Percentiles rank a stretch among this genome's conserved stretches.
Conservation (phyloP, 208 protist species). For the Crithidia fasciculata region DNA sequence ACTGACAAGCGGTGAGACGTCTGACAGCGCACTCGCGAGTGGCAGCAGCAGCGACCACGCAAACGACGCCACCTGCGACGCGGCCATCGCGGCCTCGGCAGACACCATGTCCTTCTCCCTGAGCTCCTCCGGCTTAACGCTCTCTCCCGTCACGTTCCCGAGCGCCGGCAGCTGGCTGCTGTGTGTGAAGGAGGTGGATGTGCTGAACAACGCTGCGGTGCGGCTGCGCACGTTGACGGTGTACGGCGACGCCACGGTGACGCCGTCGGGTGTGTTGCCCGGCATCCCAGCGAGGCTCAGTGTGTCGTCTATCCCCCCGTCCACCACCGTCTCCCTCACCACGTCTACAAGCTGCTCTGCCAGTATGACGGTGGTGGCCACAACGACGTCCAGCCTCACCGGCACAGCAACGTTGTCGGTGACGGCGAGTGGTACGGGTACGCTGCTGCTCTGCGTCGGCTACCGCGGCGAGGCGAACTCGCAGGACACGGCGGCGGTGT, state of each 20-base stretch:
- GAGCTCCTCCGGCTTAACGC: constrained; percentile 6
- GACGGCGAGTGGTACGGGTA: constrained; percentile 10
- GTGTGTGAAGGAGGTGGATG: constrained; percentile 46
- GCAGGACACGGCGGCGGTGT: constrained; percentile 23
- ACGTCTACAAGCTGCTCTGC: constrained; percentile 22
- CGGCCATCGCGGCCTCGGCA: constrained; percentile 16
- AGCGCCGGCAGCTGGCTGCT: constrained; percentile 50
- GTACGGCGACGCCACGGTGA: constrained; percentile 49
- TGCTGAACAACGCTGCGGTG: constrained; percentile 26
- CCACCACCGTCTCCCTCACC: constrained; percentile 36
- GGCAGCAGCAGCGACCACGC: neutral
- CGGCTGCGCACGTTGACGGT: constrained; percentile 44
- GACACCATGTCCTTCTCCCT: constrained; percentile 36
- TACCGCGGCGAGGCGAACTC: constrained; percentile 47
- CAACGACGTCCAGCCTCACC: constrained; percentile 34
- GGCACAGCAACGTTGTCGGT: constrained; percentile 37
- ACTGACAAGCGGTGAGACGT: neutral
- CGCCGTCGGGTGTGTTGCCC: constrained; percentile 42
- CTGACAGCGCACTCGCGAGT: neutral
- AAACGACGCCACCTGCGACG: constrained; percentile 15
- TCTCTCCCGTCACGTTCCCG: constrained; percentile 43
- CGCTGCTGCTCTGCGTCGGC: constrained; percentile 56
- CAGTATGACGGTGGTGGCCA: constrained; percentile 25
- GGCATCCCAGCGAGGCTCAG: constrained; percentile 33
- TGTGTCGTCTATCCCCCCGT: constrained; percentile 39